phyloP scores from a whole-genome alignment of 768 basidiomycete species.

The Tricholoma sp. region DNA sequence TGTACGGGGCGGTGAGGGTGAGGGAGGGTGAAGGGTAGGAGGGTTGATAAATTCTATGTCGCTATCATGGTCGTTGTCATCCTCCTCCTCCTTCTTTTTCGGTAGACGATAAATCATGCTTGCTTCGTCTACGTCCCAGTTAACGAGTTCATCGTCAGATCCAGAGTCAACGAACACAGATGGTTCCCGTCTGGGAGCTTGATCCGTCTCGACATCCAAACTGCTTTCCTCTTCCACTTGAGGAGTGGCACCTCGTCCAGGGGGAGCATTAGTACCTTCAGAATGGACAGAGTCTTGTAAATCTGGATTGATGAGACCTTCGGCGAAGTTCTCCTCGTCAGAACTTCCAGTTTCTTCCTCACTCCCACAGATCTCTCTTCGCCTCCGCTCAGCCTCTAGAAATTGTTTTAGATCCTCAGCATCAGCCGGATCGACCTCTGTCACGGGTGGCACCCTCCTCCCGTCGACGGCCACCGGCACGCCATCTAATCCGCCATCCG shows the following conservation, averaged over 20 bases:
- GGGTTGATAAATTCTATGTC: conserved; percentile 32
- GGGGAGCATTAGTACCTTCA: not conserved
- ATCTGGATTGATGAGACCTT: conserved; percentile 9
- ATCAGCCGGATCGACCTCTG: conserved; percentile 41
- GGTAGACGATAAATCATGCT: conserved; percentile 29
- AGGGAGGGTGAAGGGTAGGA: conserved; percentile 2
- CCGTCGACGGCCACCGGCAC: conserved; percentile 22
- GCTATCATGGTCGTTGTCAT: conserved; percentile 22
- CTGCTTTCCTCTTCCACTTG: not conserved
- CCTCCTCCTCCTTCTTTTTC: conserved; percentile 14
- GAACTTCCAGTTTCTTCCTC: conserved; percentile 35
- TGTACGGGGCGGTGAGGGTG: conserved; percentile 5
- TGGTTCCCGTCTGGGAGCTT: conserved; percentile 1
- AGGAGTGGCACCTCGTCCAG: conserved; percentile 2
- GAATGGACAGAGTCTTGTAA: conserved; percentile 1
- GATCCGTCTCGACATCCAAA: not conserved
- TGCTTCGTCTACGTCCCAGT: conserved; percentile 38
- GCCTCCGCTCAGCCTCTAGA: conserved; percentile 53
- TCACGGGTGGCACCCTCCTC: conserved; percentile 38
- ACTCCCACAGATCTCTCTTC: conserved; percentile 44
- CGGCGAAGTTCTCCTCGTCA: conserved; percentile 9
- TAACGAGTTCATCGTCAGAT: conserved; percentile 29
- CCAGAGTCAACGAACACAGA: conserved; percentile 12
- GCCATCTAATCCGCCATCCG: conserved; percentile 23
- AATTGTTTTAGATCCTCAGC: conserved; percentile 64